Evolutionary conservation across 2,329 filamentous ascomycete species (phyloP).

Genomic region (Ophiostoma australiae): DNA sequence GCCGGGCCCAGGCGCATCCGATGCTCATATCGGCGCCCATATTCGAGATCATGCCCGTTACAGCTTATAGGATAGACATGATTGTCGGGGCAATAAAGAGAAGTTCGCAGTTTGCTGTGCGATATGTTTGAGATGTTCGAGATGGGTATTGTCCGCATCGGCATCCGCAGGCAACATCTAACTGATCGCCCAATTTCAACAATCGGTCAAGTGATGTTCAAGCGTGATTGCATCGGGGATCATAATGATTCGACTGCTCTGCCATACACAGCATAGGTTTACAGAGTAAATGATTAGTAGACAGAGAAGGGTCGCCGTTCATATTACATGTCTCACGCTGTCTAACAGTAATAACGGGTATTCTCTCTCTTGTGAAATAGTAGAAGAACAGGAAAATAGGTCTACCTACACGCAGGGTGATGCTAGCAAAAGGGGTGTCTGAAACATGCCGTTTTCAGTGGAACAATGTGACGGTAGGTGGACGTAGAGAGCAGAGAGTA

Average conservation of each 20-base stretch:
- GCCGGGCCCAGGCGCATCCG: background rate
- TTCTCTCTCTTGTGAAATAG: background rate
- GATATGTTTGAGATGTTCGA: background rate
- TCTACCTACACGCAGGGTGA: background rate
- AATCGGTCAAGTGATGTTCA: background rate
- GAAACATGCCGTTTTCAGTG: constrained; percentile 17
- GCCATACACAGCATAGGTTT: too few relatives aligned
- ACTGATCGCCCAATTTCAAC: background rate
- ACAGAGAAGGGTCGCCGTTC: background rate
- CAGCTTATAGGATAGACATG: background rate
- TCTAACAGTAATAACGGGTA: background rate
- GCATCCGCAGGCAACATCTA: background rate
- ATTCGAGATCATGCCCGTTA: background rate
- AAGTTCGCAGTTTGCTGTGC: background rate
- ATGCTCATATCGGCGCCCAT: background rate
- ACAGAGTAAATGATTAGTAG: background rate
- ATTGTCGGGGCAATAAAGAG: background rate
- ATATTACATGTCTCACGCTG: constrained; percentile 1
- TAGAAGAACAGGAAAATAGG: background rate
- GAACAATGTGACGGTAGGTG: background rate
- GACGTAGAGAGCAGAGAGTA: background rate
- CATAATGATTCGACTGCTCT: background rate
- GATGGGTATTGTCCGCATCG: background rate
- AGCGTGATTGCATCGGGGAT: constrained; percentile 1
- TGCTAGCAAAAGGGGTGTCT: constrained; percentile 14